phyloP scores from a whole-genome alignment of 352 stramenopile genomes.

The Phytophthora lateralis region DNA sequence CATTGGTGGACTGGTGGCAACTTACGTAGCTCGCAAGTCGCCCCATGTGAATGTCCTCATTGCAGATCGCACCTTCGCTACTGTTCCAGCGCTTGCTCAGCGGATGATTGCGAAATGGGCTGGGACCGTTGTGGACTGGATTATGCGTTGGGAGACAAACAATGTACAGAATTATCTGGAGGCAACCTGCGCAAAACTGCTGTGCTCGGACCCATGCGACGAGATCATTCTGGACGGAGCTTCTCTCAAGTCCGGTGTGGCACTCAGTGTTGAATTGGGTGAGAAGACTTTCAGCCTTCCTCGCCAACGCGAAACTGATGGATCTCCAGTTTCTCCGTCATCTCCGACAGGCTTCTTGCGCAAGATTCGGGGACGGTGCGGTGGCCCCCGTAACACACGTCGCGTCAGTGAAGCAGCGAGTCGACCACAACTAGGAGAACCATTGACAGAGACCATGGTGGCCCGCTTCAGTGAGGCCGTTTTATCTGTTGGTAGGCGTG shows the following conservation, averaged over 20 bases:
- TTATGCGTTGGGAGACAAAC: conserved; percentile 86
- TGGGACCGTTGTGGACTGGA: conserved; percentile 56
- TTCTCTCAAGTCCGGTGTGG: conserved; percentile 84
- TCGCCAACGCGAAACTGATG: conserved; percentile 28
- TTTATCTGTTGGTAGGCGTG: conserved; percentile 64
- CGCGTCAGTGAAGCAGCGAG: conserved; percentile 64
- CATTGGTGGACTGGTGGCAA: conserved; percentile 80
- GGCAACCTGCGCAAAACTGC: conserved; percentile 74
- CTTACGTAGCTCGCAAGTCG: conserved; percentile 65
- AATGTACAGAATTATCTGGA: conserved; percentile 78
- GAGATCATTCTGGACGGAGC: conserved; percentile 85
- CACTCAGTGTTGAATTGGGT: conserved; percentile 64
- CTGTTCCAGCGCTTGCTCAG: conserved; percentile 76
- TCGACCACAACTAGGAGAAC: conserved; percentile 54
- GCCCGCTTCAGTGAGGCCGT: conserved; percentile 70
- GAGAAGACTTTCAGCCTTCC: conserved; percentile 49
- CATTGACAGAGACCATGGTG: conserved; percentile 65
- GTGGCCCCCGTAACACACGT: conserved; percentile 22
- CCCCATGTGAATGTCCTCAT: conserved; percentile 71
- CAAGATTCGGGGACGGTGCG: conserved; percentile 15
- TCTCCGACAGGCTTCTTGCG: conserved; percentile 13
- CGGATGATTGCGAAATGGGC: conserved; percentile 81
- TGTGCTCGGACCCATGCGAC: conserved; percentile 84
- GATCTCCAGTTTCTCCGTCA: conserved; percentile 11
- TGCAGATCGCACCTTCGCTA: conserved; percentile 84